Conservation (phyloP, 306 rosid genomes). For the Pterocarpus santalinus region DNA sequence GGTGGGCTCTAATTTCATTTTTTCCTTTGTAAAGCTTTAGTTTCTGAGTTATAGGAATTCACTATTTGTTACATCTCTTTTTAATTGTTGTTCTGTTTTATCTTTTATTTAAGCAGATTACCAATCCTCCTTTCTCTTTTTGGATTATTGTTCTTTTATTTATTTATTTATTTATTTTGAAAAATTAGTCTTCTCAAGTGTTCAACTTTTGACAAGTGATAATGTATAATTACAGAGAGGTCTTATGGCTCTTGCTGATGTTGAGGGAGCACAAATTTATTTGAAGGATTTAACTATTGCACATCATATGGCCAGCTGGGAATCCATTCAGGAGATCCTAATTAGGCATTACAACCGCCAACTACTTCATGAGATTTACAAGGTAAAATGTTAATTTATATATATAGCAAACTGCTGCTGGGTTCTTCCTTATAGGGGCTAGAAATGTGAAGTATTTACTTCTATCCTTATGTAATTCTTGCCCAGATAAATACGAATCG, state of each 20-base stretch:
- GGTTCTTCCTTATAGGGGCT: too few species aligned
- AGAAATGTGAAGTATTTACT: conserved; percentile 5
- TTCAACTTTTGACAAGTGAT: conserved; percentile 22
- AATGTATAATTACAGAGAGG: conserved; percentile 77
- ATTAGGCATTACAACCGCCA: too few species aligned
- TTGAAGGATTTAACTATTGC: too few species aligned
- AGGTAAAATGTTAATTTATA: too few species aligned
- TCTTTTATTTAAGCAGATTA: background rate
- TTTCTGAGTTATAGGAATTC: conserved; percentile 11
- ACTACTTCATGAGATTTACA: too few species aligned
- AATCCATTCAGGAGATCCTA: too few species aligned
- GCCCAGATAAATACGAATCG: conserved; percentile 7
- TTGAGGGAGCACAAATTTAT: too few species aligned
- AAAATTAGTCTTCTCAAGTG: background rate
- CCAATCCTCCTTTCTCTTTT: background rate
- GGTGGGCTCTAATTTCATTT: too few species aligned
- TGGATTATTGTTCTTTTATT: background rate
- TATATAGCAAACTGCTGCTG: too few species aligned
- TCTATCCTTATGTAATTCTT: conserved; percentile 14
- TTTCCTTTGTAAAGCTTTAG: background rate
- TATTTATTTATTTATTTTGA: too few species aligned
- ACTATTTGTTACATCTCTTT: background rate
- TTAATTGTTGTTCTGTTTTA: background rate
- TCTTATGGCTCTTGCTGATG: conserved; percentile 39
- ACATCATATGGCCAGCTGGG: too few species aligned